Evolutionary conservation across 1,284 basidiomycete species (phyloP).

Genomic region (Amylostereum areolatum): DNA sequence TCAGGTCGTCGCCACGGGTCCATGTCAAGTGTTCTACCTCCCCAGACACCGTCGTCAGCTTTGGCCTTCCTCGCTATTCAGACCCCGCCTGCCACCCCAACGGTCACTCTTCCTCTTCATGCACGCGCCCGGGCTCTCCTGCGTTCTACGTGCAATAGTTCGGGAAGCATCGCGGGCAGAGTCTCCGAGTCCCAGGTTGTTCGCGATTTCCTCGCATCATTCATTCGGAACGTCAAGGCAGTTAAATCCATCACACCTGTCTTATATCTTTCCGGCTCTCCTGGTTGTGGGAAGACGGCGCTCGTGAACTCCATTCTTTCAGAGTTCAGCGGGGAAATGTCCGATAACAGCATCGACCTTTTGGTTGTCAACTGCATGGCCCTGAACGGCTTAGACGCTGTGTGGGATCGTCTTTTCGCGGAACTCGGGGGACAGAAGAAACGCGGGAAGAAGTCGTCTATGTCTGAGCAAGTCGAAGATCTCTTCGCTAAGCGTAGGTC

Average conservation of each 20-base stretch:
- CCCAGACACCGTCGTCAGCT: constrained; percentile 33
- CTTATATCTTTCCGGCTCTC: constrained; percentile 74
- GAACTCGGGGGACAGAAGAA: constrained; percentile 34
- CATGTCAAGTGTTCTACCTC: constrained; percentile 30
- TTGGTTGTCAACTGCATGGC: constrained; percentile 76
- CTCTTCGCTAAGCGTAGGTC: constrained; percentile 31
- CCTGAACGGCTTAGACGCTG: constrained; percentile 51
- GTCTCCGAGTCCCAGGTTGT: constrained; percentile 52
- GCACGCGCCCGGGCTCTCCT: constrained; percentile 61
- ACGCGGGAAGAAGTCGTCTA: constrained; percentile 28
- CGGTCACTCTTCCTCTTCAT: constrained; percentile 47
- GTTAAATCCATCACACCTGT: constrained; percentile 27
- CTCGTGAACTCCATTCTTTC: constrained; percentile 61
- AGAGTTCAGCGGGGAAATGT: constrained; percentile 25
- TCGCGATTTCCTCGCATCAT: constrained; percentile 48
- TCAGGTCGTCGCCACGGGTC: constrained; percentile 40
- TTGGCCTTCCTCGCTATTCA: constrained; percentile 39
- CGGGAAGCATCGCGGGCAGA: constrained; percentile 56
- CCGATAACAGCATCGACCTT: constrained; percentile 36
- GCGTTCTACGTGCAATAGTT: constrained; percentile 57
- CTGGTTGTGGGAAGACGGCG: constrained; percentile 80
- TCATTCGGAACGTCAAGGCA: constrained; percentile 28
- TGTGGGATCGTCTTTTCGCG: constrained; percentile 65
- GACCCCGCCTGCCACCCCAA: constrained; percentile 60
- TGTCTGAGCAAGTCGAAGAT: constrained; percentile 35